A percentile compares a stretch with the other conserved stretches of the same genome.
Evolutionary conservation across 148 eudicot species (phyloP).

Genomic region (Polygonum aviculare): DNA sequence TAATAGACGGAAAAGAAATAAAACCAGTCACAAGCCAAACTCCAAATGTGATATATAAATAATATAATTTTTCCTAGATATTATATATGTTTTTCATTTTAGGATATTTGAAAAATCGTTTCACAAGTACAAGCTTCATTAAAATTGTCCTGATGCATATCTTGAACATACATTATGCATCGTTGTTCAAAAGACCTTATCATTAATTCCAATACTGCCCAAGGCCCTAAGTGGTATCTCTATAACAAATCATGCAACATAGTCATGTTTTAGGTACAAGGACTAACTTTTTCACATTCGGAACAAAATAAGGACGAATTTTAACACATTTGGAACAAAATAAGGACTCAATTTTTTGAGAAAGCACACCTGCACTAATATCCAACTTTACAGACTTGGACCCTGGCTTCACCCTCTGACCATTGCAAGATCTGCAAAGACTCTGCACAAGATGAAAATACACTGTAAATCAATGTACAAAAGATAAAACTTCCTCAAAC

Average conservation of each 20-base stretch:
- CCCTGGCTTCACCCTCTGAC: conserved; percentile 28
- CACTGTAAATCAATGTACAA: not conserved
- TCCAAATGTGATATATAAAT: not conserved
- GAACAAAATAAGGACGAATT: not conserved
- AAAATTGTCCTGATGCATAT: not conserved
- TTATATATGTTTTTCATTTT: not conserved
- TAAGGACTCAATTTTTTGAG: not conserved
- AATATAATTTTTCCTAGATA: not conserved
- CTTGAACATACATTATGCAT: not conserved
- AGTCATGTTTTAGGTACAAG: not conserved
- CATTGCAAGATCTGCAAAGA: conserved; percentile 32
- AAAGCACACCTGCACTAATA: conserved; percentile 31
- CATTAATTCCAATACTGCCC: not conserved
- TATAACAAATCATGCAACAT: not conserved
- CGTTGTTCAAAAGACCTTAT: not conserved
- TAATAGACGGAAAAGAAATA: not conserved
- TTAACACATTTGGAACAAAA: not conserved
- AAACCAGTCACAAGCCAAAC: not conserved
- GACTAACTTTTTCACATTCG: not conserved
- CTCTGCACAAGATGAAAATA: conserved; percentile 15
- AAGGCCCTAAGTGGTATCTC: not conserved
- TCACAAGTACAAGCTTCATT: not conserved
- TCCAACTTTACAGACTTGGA: conserved; percentile 35
- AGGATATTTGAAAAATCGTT: not conserved
- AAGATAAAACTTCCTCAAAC: not conserved